Percentiles rank a stretch among this genome's conserved stretches.
These are phyloP conservation scores for Tricholoma matsutake DNA, from an alignment of 768 basidiomycete species.

Conservation along the genomic window DNA sequence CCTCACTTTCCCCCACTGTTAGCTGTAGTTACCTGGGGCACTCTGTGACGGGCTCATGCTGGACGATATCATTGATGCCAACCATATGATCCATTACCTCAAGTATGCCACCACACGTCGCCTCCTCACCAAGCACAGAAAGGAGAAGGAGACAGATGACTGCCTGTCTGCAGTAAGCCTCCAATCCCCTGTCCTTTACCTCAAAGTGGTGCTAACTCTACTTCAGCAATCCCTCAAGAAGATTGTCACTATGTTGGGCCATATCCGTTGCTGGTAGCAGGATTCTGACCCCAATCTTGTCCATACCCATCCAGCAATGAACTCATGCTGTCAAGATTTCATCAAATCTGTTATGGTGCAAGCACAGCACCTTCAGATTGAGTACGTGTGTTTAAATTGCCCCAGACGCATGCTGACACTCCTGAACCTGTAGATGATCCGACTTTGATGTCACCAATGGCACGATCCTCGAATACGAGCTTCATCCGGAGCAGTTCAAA, in stretches of 20 bases:
- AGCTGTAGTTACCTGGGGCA: background rate
- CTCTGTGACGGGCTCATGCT: background rate
- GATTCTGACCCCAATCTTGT: background rate
- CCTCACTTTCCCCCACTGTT: background rate
- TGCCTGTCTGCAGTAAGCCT: background rate
- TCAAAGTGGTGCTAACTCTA: background rate
- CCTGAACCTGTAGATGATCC: background rate
- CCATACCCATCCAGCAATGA: background rate
- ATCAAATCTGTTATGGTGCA: background rate
- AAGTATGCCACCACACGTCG: background rate
- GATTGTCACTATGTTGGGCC: background rate
- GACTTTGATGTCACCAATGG: background rate
- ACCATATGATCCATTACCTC: background rate
- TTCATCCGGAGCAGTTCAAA: background rate
- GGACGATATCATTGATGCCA: background rate
- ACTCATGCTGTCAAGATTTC: background rate
- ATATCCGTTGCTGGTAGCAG: background rate
- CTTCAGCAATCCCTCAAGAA: background rate
- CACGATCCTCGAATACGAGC: background rate
- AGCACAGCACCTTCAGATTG: background rate
- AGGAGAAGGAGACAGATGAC: background rate
- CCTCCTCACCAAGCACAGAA: background rate
- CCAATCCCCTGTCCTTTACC: no score
- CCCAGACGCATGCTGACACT: background rate
- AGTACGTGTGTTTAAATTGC: background rate